Evolutionary conservation across 768 basidiomycete genomes (phyloP), one percentile per base, ranked within the genome.

Genomic region (Grammothele lineata): DNA sequence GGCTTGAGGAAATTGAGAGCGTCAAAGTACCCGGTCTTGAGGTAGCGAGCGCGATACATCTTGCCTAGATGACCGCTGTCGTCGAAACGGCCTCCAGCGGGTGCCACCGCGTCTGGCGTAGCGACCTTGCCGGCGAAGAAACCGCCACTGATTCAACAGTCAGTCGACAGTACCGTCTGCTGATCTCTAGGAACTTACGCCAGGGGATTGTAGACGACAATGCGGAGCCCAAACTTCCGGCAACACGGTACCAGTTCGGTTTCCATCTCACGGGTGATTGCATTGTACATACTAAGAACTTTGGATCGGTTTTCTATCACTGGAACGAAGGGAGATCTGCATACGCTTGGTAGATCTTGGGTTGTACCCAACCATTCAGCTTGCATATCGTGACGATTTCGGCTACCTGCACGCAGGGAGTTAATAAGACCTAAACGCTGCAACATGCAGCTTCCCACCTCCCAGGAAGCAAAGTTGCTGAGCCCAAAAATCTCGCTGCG

Each of bases 381-480:
- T 68, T 75, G 62, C 78, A 80, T 23, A 82, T 81, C 0, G 70
- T 68, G 1, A 80, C 74, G 21, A 83, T 70, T 54, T 81, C 80
- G 3, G 79, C 78, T 12, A 81, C 78, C 71, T 74, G 42, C 11
- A 32, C 18, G 33, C 22, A n/a, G n/a, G n/a, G n/a, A n/a, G n/a
- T n/a, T n/a, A n/a, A n/a, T n/a, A n/a, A n/a, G n/a, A n/a, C n/a
- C n/a, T n/a, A n/a, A n/a, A n/a, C n/a, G n/a, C n/a, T n/a, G n/a
- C n/a, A n/a, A n/a, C n/a, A n/a, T n/a, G n/a, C n/a, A n/a, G n/a
- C n/a, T n/a, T n/a, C 60, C 21, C 30, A 70, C 73, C 60, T 83
- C 80, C 77, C 78, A 82, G 0, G 79, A 71, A 1, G 61, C 47
- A 34, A 68, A 83, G 60, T 83, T 83, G 56, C 80, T 82, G 51